These are phyloP conservation scores for Boletus mariae DNA, from an alignment of 1,284 basidiomycete genomes.

Conservation along the genomic window DNA sequence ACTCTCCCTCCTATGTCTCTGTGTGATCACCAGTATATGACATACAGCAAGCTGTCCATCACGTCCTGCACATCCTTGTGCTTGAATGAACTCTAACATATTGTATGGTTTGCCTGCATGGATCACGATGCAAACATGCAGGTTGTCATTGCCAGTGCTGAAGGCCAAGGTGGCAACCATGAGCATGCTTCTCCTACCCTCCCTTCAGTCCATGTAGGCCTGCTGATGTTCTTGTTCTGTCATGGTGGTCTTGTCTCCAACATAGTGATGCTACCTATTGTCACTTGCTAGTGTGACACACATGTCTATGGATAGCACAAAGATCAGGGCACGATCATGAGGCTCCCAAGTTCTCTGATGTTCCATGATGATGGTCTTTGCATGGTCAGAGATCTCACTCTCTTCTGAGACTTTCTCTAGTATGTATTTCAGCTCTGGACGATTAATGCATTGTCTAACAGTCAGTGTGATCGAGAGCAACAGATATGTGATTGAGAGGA, in stretches of 20 bases:
- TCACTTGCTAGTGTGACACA: background rate
- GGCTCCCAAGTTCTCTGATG: background rate
- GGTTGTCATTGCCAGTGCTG: conserved; percentile 12
- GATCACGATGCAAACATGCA: background rate
- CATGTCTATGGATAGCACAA: background rate
- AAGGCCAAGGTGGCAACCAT: conserved; percentile 2
- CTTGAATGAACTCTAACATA: conserved; percentile 14
- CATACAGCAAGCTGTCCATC: background rate
- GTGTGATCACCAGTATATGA: background rate
- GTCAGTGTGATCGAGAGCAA: rapidly evolving
- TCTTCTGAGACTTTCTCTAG: background rate
- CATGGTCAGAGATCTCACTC: background rate
- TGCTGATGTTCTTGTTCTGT: rapidly evolving
- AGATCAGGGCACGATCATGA: background rate
- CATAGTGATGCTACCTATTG: background rate
- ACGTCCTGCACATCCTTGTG: conserved; percentile 1
- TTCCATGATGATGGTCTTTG: background rate
- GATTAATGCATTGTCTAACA: background rate
- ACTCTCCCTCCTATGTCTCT: background rate
- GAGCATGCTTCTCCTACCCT: background rate
- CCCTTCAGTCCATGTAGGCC: background rate
- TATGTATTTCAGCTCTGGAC: background rate
- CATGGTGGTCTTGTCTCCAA: background rate
- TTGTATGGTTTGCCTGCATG: conserved; percentile 2
- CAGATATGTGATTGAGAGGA: background rate